Base-by-base conservation (phyloP, 179 eudicot species). In the Silene noctiflora region DNA sequence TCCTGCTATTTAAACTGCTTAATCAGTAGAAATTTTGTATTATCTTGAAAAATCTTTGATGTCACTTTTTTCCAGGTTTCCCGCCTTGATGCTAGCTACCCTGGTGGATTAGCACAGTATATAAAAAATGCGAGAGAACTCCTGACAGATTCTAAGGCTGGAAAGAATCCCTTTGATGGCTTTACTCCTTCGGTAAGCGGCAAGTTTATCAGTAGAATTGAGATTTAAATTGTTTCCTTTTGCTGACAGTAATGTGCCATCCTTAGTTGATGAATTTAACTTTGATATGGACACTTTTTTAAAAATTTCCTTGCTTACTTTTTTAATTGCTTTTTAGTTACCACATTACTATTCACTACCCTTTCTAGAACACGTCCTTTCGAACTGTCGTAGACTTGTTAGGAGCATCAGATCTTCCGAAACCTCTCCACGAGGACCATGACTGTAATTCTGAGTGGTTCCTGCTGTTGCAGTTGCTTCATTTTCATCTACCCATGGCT, bases 101-200 rank as follows among this genome's bases (percentile, higher is more conserved):
- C 97, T 27, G 97, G 97, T 42, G 97, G 98, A 35, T 71, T 94
- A 62, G 76, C 77, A 76, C 86, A 96, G 55, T 94, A 94, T 64
- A 86, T 94, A 42, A 85, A 85, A 72, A 94, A 87, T 82, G 98
- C 97, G 35, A 89, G 86, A 78, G 84, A 87, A 80, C 94, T 94
- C 73, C 85, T 94, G 60, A 95, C 91, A 60, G 97, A 94, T 85
- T 94, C 98, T 55, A 91, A 91, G 77, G 91, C 90, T 24, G 98
- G 98, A 62, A 92, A 81, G 82, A 94, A 94, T 80, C 97, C 97
- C n/a, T 94, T 84, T 82, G 96, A 92, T 81, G 98, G 98, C 4
- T 94, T 94, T 76, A 83, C 87, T 53, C 98, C 98, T 75, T 94
- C 97, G 78, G 98, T 94, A 89, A 87, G 97, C 85, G 56, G 11